Percentiles rank a stretch among this genome's conserved stretches.
Conservation (phyloP, 2,329 filamentous ascomycete genomes). For the Elsinoe ampelina region DNA sequence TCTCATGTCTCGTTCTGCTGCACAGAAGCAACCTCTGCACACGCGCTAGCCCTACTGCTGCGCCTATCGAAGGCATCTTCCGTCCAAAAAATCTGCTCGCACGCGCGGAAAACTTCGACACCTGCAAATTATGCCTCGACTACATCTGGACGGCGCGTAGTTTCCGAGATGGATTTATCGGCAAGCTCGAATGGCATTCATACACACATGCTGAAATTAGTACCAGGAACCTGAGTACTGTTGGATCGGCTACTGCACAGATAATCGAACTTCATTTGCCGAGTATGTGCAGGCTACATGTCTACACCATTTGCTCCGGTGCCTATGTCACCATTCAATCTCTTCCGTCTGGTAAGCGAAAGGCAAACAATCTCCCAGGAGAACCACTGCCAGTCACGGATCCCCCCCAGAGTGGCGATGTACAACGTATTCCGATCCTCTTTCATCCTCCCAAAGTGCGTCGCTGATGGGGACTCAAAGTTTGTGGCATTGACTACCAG, state of each 20-base stretch:
- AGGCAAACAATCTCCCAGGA: not conserved
- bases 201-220: not conserved
- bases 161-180: not conserved
- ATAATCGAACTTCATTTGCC: no score
- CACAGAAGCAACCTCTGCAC: not conserved
- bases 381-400: not conserved
- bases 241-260: no score
- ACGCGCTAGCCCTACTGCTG: not conserved
- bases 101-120: not conserved
- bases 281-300: no score
- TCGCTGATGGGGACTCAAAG: not conserved
- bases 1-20: not conserved
- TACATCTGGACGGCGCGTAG: no score
- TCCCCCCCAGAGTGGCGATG: not conserved
- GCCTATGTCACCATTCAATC: not conserved
- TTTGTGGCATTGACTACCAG: not conserved
- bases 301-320: no score
- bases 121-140: not conserved
- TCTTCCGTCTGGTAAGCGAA: not conserved
- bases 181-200: not conserved
- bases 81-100: not conserved
- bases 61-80: not conserved
- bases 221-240: not conserved
- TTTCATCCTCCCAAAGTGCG: not conserved
- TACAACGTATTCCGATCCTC: conserved; percentile 2